A percentile compares a stretch with the other conserved stretches of the same genome.
Conservation (phyloP, 345 rosid species). For the Aquilaria malaccensis region DNA sequence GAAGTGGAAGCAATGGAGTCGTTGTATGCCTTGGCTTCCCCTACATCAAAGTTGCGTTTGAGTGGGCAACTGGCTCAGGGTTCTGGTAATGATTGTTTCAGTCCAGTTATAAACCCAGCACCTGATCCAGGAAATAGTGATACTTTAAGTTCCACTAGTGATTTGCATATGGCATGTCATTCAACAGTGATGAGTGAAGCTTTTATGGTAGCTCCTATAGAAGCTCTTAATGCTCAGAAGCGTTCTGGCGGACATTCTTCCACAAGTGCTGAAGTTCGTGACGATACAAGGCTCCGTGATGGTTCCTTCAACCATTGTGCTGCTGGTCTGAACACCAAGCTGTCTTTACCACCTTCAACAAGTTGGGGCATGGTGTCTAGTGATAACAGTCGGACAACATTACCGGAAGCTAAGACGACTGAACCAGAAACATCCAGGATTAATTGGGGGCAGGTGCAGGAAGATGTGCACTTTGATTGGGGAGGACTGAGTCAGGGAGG, state of each 20-base stretch:
- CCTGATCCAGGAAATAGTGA: constrained; percentile 48
- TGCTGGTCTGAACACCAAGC: constrained; percentile 36
- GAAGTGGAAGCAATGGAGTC: constrained; percentile 96
- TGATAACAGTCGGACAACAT: constrained; percentile 29
- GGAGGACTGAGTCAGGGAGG: constrained; percentile 21
- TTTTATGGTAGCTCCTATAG: constrained; percentile 21
- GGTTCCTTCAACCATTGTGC: constrained; percentile 39
- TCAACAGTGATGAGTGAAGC: constrained; percentile 24
- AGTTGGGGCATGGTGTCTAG: constrained; percentile 17
- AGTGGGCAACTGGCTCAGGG: constrained; percentile 40
- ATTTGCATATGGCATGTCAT: constrained; percentile 39
- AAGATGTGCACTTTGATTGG: constrained; percentile 25
- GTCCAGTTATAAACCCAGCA: constrained; percentile 60
- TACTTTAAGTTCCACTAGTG: constrained; percentile 58
- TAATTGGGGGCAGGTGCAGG: constrained; percentile 30
- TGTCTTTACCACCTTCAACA: constrained; percentile 29
- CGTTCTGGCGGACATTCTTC: constrained; percentile 35
- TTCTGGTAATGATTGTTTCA: constrained; percentile 65
- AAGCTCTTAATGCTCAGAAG: constrained; percentile 23
- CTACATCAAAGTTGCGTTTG: constrained; percentile 53
- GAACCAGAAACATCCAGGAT: constrained; percentile 8
- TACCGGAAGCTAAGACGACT: constrained; percentile 19
- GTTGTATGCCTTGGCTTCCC: constrained; percentile 60
- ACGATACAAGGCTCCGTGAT: constrained; percentile 26
- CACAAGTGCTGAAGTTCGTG: constrained; percentile 29